Percentiles rank a stretch among this genome's conserved stretches.
Conservation (phyloP, 2,329 filamentous ascomycete genomes). For the Claviceps cyperi region DNA sequence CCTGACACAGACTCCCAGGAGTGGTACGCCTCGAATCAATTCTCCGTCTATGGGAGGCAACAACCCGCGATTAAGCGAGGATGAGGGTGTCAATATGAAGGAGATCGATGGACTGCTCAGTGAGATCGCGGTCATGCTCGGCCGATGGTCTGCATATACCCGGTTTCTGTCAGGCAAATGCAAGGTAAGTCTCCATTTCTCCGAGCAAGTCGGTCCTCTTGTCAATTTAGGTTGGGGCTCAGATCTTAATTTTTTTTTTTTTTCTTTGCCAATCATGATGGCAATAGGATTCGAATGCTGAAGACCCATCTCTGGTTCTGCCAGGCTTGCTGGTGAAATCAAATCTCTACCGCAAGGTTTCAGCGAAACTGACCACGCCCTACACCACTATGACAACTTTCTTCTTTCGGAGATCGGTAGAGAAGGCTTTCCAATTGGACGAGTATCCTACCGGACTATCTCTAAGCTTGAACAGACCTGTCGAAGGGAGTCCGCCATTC, state of each 20-base stretch:
- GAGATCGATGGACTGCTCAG: conserved; percentile 78
- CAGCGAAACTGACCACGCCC: conserved; percentile 56
- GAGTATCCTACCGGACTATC: conserved; percentile 71
- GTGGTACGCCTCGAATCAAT: conserved; percentile 51
- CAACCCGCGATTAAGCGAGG: conserved; percentile 54
- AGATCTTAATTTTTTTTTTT: background rate
- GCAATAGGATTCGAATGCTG: conserved; percentile 34
- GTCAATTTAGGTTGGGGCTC: background rate
- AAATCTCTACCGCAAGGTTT: conserved; percentile 65
- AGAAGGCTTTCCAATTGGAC: conserved; percentile 94
- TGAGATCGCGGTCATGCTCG: conserved; percentile 84
- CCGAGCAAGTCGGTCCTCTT: background rate
- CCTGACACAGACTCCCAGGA: conserved; percentile 52
- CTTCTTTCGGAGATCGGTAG: conserved; percentile 90
- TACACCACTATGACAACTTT: conserved; percentile 92
- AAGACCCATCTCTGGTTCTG: conserved; percentile 44
- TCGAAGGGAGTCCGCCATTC: conserved; percentile 69
- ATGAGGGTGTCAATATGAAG: conserved; percentile 93
- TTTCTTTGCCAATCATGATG: background rate
- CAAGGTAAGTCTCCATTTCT: conserved; percentile 38
- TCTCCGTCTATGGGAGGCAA: conserved; percentile 56
- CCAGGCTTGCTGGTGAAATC: conserved; percentile 68
- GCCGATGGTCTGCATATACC: conserved; percentile 83
- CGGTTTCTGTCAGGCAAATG: conserved; percentile 82
- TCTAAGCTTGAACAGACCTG: conserved; percentile 54